A percentile compares a stretch with the other conserved stretches of the same genome.
phyloP scores from a whole-genome alignment of 2,329 filamentous ascomycete species.

The Acrocalymma vagum region DNA sequence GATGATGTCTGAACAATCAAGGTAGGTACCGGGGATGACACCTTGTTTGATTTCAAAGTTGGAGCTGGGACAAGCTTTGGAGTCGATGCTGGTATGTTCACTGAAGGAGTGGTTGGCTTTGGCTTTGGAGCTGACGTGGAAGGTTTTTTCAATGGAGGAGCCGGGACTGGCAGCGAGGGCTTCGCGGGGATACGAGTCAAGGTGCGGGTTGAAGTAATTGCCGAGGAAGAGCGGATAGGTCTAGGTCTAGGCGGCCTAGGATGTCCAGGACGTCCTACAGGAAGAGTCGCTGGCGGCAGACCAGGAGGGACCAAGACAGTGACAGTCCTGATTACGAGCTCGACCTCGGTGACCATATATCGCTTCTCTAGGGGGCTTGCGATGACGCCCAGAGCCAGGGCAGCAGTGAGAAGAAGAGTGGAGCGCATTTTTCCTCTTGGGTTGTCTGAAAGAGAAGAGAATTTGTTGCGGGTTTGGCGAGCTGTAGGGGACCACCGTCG shows the following conservation, averaged over 20 bases:
- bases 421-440: constrained; percentile 41
- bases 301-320: constrained; percentile 29
- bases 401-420: constrained; percentile 30
- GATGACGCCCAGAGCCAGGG: constrained; percentile 28
- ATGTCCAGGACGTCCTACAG: constrained; percentile 4
- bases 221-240: constrained; percentile 5
- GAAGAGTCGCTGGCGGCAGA: constrained; percentile 2
- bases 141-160: not conserved
- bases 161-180: constrained; percentile 1
- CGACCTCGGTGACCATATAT: constrained; percentile 28
- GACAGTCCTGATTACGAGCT: constrained; percentile 28
- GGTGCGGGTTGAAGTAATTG: not conserved
- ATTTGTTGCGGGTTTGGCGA: constrained; percentile 9
- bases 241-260: constrained; percentile 1
- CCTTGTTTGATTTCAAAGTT: not conserved
- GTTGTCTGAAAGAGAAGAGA: constrained; percentile 10
- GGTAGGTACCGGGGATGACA: constrained; percentile 3
- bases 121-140: constrained; percentile 2
- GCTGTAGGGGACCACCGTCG: constrained; percentile 14
- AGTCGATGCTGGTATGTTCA: constrained; percentile 1
- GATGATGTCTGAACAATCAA: constrained; percentile 15
- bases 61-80: constrained; percentile 3
- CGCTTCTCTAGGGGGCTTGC: constrained; percentile 34
- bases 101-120: not conserved
- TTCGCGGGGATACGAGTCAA: not conserved